A percentile compares a stretch with the other conserved stretches of the same genome.
These are phyloP conservation scores for Gymnopilus junonius DNA, from an alignment of 768 basidiomycete species.

Conservation along the genomic window DNA sequence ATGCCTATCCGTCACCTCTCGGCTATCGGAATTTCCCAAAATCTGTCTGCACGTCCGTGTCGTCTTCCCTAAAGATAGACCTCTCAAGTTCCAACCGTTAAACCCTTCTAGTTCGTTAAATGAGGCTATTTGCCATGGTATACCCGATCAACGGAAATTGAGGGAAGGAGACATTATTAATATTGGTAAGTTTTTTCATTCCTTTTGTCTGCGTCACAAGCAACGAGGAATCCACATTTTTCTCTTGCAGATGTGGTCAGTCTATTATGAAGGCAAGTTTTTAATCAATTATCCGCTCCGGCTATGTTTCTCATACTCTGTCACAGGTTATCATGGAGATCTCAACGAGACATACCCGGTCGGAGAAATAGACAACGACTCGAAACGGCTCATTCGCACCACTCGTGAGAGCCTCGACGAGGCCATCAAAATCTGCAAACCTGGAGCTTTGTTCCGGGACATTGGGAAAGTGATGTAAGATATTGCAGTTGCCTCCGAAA, in stretches of 20 bases:
- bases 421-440: conserved; percentile 92
- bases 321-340: conserved; percentile 86
- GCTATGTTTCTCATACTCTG: conserved; percentile 7
- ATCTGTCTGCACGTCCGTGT: conserved; percentile 93
- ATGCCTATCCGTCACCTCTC: conserved; percentile 92
- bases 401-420: conserved; percentile 86
- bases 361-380: conserved; percentile 82
- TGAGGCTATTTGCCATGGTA: conserved; percentile 97
- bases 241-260: conserved; percentile 66
- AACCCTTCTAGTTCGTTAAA: conserved; percentile 74
- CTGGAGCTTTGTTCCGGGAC: conserved; percentile 88
- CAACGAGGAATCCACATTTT: conserved; percentile 15
- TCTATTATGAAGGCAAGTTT: conserved; percentile 74
- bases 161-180: conserved; percentile 97
- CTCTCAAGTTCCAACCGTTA: neutral
- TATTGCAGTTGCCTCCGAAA: neutral
- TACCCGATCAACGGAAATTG: conserved; percentile 84
- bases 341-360: conserved; percentile 94
- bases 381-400: conserved; percentile 79
- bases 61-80: neutral
- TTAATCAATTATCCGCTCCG: conserved; percentile 3
- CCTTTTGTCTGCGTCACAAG: neutral
- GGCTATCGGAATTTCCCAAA: conserved; percentile 93
- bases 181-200: conserved; percentile 59
- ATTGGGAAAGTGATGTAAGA: conserved; percentile 85